A percentile compares a stretch with the other conserved stretches of the same genome.
Conservation (phyloP, 192 early-diverging fungal genomes). For the Coemansia sp. region DNA sequence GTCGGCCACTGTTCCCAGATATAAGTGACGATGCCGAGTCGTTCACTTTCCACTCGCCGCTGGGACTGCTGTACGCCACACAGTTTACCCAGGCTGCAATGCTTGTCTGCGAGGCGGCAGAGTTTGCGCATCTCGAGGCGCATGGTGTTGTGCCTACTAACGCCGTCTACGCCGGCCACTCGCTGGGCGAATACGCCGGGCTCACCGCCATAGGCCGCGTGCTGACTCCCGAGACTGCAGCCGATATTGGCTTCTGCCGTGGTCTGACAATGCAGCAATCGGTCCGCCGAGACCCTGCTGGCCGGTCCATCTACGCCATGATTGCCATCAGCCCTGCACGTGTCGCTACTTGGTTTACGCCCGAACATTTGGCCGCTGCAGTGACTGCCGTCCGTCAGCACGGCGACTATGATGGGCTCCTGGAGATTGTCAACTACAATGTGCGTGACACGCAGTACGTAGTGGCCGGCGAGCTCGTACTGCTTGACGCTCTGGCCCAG, state of each 20-base stretch:
- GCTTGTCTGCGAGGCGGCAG: conserved; percentile 87
- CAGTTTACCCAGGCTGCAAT: conserved; percentile 94
- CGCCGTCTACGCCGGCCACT: conserved; percentile 91
- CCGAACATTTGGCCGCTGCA: conserved; percentile 66
- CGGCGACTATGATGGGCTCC: conserved; percentile 60
- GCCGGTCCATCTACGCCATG: conserved; percentile 95
- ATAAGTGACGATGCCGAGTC: conserved; percentile 76
- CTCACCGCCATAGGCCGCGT: conserved; percentile 86
- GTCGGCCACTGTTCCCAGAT: conserved; percentile 83
- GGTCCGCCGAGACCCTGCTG: conserved; percentile 78
- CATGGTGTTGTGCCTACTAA: conserved; percentile 83
- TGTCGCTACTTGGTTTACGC: conserved; percentile 78
- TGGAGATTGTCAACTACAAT: conserved; percentile 97
- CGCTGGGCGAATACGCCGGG: conserved; percentile 92
- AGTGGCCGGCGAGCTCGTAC: conserved; percentile 79
- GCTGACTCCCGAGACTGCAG: conserved; percentile 74
- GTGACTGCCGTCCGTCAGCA: conserved; percentile 80
- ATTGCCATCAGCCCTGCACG: conserved; percentile 90
- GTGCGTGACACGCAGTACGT: conserved; percentile 98
- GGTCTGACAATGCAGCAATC: conserved; percentile 98
- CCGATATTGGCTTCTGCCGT: conserved; percentile 94
- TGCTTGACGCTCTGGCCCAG: conserved; percentile 75
- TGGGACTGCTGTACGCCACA: conserved; percentile 85
- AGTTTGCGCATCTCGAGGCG: conserved; percentile 84
- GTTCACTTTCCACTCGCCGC: conserved; percentile 85